These are phyloP conservation scores for Laburnicola sp. DNA, from an alignment of 2,329 filamentous ascomycete species.

Conservation along the genomic window DNA sequence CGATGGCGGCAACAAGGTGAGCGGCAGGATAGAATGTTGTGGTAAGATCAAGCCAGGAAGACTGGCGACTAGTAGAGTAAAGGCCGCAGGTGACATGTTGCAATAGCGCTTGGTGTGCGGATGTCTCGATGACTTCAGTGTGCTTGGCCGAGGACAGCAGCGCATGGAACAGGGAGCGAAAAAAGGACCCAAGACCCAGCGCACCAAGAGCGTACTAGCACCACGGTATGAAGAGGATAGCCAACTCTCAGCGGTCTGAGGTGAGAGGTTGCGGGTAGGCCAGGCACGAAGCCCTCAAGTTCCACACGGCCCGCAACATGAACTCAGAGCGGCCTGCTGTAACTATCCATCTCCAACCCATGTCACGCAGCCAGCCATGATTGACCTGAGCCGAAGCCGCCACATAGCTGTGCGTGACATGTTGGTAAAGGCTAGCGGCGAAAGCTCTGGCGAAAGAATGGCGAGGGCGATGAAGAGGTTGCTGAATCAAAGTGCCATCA, in stretches of 20 bases:
- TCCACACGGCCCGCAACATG: conserved; percentile 6
- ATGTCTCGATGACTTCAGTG: too few species aligned
- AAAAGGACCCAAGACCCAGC: neutral
- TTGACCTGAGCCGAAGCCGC: conserved; percentile 7
- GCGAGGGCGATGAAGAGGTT: neutral
- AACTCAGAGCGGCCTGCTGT: neutral
- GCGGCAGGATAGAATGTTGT: too few species aligned
- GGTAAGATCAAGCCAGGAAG: neutral
- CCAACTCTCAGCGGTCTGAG: neutral
- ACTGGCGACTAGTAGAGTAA: neutral
- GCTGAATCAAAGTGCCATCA: neutral
- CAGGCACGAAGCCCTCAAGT: conserved; percentile 6
- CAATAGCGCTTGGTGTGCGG: too few species aligned
- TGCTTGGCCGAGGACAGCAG: neutral
- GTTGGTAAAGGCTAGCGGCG: conserved; percentile 7
- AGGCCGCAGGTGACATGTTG: neutral
- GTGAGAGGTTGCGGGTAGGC: conserved; percentile 5
- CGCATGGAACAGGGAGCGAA: neutral
- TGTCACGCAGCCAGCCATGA: conserved; percentile 2
- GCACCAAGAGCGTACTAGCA: conserved; percentile 4
- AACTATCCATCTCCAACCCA: neutral
- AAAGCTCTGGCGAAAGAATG: conserved; percentile 1
- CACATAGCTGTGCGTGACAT: neutral
- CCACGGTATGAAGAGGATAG: neutral
- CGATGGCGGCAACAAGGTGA: too few species aligned